Percentiles rank a stretch among this genome's conserved stretches.
Evolutionary conservation across 2,329 filamentous ascomycete species (phyloP).

Genomic region (Pyrenophora teres): DNA sequence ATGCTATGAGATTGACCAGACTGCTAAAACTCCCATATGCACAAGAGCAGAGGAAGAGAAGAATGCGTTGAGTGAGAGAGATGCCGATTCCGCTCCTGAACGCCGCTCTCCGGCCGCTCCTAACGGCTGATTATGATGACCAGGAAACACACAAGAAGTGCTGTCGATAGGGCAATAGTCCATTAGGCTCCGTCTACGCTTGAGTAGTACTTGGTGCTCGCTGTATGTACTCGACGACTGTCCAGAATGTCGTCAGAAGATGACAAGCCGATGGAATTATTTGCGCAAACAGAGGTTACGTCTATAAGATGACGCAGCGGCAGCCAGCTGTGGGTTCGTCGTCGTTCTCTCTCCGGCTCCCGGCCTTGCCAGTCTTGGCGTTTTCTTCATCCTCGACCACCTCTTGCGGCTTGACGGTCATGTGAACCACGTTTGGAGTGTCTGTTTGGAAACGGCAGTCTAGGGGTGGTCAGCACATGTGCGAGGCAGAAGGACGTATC

Average conservation of each 20-base stretch:
- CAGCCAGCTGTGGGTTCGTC: conserved; percentile 63
- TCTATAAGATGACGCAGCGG: conserved; percentile 67
- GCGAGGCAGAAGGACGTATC: not conserved
- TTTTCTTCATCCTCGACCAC: conserved; percentile 80
- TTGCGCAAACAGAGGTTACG: not conserved
- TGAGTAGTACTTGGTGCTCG: not conserved
- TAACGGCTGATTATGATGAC: conserved; percentile 7
- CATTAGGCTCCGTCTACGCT: not conserved
- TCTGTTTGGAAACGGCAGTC: conserved; percentile 79
- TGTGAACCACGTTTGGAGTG: conserved; percentile 84
- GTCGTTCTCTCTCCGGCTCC: conserved; percentile 56
- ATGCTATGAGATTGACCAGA: conserved; percentile 3
- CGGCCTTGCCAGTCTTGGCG: conserved; percentile 67
- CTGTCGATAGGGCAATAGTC: not conserved
- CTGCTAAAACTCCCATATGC: conserved; percentile 16
- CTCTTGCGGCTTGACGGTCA: conserved; percentile 88
- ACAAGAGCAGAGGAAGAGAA: conserved; percentile 10
- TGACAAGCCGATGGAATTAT: not conserved
- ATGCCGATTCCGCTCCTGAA: conserved; percentile 7
- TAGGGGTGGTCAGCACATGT: conserved; percentile 45
- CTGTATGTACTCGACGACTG: conserved; percentile 1
- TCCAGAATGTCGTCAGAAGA: not conserved
- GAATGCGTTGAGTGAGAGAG: conserved; percentile 5
- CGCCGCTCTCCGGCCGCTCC: conserved; percentile 7
- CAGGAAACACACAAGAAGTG: not conserved